Conservation (phyloP, 1,139 yeast species). For the Protomyces arabidopsidicola region DNA sequence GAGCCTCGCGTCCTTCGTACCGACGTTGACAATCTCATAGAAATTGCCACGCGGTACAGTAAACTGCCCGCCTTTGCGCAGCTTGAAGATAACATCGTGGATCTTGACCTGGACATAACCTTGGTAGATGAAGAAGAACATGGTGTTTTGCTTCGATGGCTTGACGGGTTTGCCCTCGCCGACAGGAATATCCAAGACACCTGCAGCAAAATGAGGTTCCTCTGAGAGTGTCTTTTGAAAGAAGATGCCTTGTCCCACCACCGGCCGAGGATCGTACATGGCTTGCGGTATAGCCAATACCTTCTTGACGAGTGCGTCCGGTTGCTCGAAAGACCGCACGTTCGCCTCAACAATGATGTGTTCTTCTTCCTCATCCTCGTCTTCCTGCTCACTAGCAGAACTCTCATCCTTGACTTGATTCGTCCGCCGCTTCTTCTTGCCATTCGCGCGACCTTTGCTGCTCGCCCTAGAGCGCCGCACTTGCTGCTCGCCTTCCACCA, state of each 20-base stretch:
- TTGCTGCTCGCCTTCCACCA: not conserved
- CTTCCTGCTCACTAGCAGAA: slow-evolving; percentile 3
- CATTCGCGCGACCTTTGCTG: slow-evolving; percentile 36
- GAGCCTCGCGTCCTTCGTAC: slow-evolving; percentile 54
- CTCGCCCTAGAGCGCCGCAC: not conserved
- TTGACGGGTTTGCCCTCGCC: slow-evolving; percentile 56
- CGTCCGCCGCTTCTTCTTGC: slow-evolving; percentile 35
- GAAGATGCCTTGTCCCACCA: slow-evolving; percentile 34
- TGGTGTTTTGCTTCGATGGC: slow-evolving; percentile 62
- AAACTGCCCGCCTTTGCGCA: slow-evolving; percentile 70
- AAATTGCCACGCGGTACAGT: slow-evolving; percentile 61
- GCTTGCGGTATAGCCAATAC: slow-evolving; percentile 18
- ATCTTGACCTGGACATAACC: slow-evolving; percentile 69
- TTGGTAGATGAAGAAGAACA: slow-evolving; percentile 66
- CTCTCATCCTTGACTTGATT: slow-evolving; percentile 40
- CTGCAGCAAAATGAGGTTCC: slow-evolving; percentile 68
- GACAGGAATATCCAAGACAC: slow-evolving; percentile 61
- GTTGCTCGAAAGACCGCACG: slow-evolving; percentile 22
- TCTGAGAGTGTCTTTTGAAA: slow-evolving; percentile 66
- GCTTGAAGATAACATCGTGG: slow-evolving; percentile 56
- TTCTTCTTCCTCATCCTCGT: slow-evolving; percentile 12
- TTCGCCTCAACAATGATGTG: slow-evolving; percentile 18
- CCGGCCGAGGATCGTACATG: slow-evolving; percentile 18
- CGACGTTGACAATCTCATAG: slow-evolving; percentile 38
- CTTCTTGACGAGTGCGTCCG: slow-evolving; percentile 6